Evolutionary conservation across 768 basidiomycete species (phyloP).

Genomic region (Naganishia kalamii): DNA sequence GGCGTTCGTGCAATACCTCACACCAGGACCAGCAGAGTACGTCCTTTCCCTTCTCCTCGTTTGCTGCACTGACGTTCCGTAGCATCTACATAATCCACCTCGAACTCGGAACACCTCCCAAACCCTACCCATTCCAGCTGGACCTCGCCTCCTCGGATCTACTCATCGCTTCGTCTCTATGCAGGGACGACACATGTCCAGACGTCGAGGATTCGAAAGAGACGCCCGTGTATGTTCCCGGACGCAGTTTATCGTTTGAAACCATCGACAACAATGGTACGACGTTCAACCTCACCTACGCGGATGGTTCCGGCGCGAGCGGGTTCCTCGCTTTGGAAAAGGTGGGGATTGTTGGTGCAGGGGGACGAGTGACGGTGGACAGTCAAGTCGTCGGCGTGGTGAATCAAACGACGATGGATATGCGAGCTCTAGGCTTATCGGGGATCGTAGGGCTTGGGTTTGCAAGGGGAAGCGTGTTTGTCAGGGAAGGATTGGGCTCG

Average conservation of each 20-base stretch:
- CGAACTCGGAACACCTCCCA: slow-evolving; percentile 31
- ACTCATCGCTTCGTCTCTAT: slow-evolving; percentile 32
- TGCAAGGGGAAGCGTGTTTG: slow-evolving; percentile 29
- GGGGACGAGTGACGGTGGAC: background rate
- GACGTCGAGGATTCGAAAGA: background rate
- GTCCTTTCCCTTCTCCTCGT: no score
- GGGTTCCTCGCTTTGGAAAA: slow-evolving; percentile 31
- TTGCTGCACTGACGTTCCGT: background rate
- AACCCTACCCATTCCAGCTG: slow-evolving; percentile 36
- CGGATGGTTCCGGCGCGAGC: slow-evolving; percentile 29
- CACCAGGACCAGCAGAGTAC: no score
- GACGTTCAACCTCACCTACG: slow-evolving; percentile 30
- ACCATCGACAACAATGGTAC: slow-evolving; percentile 27
- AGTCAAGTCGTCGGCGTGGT: slow-evolving; percentile 28
- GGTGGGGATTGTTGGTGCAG: slow-evolving; percentile 21
- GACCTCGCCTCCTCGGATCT: slow-evolving; percentile 38
- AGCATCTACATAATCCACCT: slow-evolving; percentile 36
- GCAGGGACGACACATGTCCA: slow-evolving; percentile 29
- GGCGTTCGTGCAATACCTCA: no score
- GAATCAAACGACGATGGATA: slow-evolving; percentile 34
- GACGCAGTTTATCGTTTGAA: slow-evolving; percentile 18
- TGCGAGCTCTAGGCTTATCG: slow-evolving; percentile 30
- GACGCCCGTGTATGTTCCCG: slow-evolving; percentile 18
- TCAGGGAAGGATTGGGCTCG: slow-evolving; percentile 10
- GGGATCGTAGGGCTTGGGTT: slow-evolving; percentile 39